These are phyloP conservation scores for Saccharomyces hybrid DNA, from an alignment of 1,139 yeast genomes.

Conservation along the genomic window DNA sequence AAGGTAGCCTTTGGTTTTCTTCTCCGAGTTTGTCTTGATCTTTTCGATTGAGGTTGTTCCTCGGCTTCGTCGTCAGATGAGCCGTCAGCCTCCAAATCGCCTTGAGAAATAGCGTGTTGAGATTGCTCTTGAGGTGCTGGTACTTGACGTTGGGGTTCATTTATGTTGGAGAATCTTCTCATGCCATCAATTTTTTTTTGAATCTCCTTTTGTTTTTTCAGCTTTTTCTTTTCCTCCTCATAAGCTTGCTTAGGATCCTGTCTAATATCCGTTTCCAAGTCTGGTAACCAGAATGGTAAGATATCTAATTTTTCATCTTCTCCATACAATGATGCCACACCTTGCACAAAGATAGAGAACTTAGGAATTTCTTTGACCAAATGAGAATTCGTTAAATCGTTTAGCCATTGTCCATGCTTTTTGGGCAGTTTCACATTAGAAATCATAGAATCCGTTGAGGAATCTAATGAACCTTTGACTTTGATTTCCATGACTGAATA, in stretches of 20 bases:
- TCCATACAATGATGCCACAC: conserved; percentile 76
- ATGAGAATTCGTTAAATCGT: conserved; percentile 75
- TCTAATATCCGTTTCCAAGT: conserved; percentile 73
- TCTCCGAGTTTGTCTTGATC: conserved; percentile 6
- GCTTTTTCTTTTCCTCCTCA: conserved; percentile 44
- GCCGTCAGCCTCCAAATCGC: conserved; percentile 40
- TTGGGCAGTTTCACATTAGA: conserved; percentile 32
- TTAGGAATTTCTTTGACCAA: conserved; percentile 87
- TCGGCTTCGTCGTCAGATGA: conserved; percentile 36
- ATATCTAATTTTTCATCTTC: conserved; percentile 80
- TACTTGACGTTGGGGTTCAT: conserved; percentile 4
- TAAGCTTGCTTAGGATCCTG: conserved; percentile 70
- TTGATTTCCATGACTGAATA: conserved; percentile 88
- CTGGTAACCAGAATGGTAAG: conserved; percentile 92
- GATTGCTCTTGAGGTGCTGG: conserved; percentile 5
- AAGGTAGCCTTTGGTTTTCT: conserved; percentile 21
- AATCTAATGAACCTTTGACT: conserved; percentile 40
- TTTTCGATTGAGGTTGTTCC: conserved; percentile 5
- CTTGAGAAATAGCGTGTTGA: conserved; percentile 29
- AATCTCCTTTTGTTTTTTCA: conserved; percentile 40
- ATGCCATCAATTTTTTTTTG: conserved; percentile 39
- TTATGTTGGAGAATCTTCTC: conserved; percentile 29
- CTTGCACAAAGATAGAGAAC: conserved; percentile 84
- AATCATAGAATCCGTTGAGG: conserved; percentile 21
- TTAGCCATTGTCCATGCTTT: conserved; percentile 68